These are phyloP conservation scores for Cardamine resedifolia DNA, from an alignment of 345 rosid species.

Conservation along the genomic window DNA sequence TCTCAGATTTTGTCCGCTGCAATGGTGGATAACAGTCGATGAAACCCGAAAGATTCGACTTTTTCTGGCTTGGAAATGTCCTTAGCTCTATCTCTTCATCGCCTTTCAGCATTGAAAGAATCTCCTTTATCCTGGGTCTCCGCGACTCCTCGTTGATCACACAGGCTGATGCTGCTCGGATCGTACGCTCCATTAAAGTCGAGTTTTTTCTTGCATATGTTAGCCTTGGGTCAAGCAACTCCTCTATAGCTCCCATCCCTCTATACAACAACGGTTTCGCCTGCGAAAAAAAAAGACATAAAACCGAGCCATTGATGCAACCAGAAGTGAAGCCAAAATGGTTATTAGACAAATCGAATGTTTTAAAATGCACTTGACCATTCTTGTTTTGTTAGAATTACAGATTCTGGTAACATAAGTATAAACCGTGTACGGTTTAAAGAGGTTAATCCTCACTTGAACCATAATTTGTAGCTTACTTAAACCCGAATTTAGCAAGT, in stretches of 20 bases:
- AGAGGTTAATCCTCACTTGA: not conserved
- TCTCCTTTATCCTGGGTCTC: slow-evolving; percentile 63
- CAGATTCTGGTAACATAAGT: slow-evolving; percentile 2
- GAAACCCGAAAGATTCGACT: slow-evolving; percentile 54
- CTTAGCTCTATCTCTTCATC: slow-evolving; percentile 42
- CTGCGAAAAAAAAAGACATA: slow-evolving; percentile 41
- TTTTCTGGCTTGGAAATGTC: slow-evolving; percentile 43
- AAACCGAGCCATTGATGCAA: not conserved
- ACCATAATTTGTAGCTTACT: slow-evolving; percentile 16
- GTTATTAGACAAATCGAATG: not conserved
- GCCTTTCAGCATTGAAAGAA: slow-evolving; percentile 59
- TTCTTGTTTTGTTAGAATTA: not conserved
- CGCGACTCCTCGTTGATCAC: slow-evolving; percentile 65
- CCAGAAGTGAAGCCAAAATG: not conserved
- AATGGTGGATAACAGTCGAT: slow-evolving; percentile 62
- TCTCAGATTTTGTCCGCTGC: slow-evolving; percentile 70
- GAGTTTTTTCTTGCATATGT: slow-evolving; percentile 42
- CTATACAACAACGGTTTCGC: slow-evolving; percentile 73
- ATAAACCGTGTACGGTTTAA: not conserved
- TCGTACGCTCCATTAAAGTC: slow-evolving; percentile 54
- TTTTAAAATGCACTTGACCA: slow-evolving; percentile 3
- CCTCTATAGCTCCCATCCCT: slow-evolving; percentile 63
- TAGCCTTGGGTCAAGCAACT: slow-evolving; percentile 65
- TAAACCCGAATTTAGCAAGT: not conserved
- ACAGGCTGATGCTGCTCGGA: slow-evolving; percentile 77